Base-by-base conservation (phyloP, 1,139 yeast genomes). In the Sugiyamaella pinicola region DNA sequence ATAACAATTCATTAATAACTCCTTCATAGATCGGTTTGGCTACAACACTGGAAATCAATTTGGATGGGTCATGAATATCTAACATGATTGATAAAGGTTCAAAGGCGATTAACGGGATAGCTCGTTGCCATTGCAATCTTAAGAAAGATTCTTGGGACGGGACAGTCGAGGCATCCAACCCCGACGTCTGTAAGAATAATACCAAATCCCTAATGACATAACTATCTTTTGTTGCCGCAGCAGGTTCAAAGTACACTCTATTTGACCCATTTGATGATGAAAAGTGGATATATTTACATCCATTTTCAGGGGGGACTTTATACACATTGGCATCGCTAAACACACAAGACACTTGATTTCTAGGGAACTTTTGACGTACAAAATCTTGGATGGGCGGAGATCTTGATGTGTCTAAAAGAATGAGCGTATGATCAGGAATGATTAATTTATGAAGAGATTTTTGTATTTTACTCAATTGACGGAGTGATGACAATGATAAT, bases 11-110 rank as follows among this genome's bases (percentile, higher is more conserved):
- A 49, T 80, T 78, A 56, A 88, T 81, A 42, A 88, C 73, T 1
- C 97, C 97, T 12, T 88, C 79, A 28, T 88, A 79, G 58, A 90
- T 76, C 6, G 97, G 97, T 65, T 87, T 87, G 44, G 95, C 91
- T 55, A 89, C 75, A 43, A 89, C 85, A 67, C 87, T 89, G 35
- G 76, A 71, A 19, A 79, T 72, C 52, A 90, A 74, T 47, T 77
- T 71, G 34, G 73, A 72, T 0, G 95, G 89, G 61, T 74, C 77
- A 5, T 84, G 80, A 53, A 82, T 79, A 68, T 89, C 96, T 61
- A 90, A 83, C 19, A 88, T 68, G 33, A 89, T 77, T 46, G 88
- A 74, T 45, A 90, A 71, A 2, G 96, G 90, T 68, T 85, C 87
- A 65, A 89, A 83, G 13, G 90, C 84, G 43, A 89, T 80, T 56